Percentiles rank a stretch among this genome's conserved stretches.
phyloP scores from a whole-genome alignment of 805 yeast genomes.

The Danielia reshetovae region DNA sequence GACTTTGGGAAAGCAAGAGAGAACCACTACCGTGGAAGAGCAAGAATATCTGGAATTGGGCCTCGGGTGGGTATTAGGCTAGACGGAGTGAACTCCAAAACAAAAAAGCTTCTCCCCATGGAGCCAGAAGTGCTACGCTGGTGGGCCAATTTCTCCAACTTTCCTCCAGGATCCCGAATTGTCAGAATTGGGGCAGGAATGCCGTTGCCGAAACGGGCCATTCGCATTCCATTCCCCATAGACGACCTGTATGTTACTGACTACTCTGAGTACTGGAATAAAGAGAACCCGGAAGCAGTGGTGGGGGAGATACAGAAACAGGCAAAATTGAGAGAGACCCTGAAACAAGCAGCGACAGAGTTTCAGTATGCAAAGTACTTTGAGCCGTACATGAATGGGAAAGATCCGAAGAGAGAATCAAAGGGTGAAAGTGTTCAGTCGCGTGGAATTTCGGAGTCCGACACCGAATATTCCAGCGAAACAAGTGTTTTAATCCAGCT shows the following conservation, averaged over 20 bases:
- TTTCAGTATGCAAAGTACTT: conserved; percentile 9
- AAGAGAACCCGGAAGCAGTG: not conserved
- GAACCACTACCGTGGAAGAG: too few relatives aligned
- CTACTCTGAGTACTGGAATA: not conserved
- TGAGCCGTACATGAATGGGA: conserved; percentile 12
- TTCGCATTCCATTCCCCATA: conserved; percentile 16
- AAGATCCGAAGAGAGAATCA: not conserved
- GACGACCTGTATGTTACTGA: conserved; percentile 1
- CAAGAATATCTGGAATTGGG: conserved; percentile 1
- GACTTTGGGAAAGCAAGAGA: too few relatives aligned
- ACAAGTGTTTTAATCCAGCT: too few relatives aligned
- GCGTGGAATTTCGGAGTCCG: too few relatives aligned
- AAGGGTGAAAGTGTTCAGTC: not conserved
- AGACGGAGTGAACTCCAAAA: too few relatives aligned
- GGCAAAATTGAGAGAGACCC: too few relatives aligned
- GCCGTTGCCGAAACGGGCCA: conserved; percentile 26
- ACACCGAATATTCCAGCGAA: too few relatives aligned
- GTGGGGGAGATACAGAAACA: too few relatives aligned
- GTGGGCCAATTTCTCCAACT: not conserved
- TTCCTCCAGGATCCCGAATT: conserved; percentile 15
- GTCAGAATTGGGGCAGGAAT: conserved; percentile 24
- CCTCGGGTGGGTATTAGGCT: too few relatives aligned
- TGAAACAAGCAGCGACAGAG: too few relatives aligned
- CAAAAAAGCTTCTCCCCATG: too few relatives aligned
- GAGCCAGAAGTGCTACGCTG: too few relatives aligned